Conservation (phyloP, 306 rosid genomes). For the Crotalaria pallida region DNA sequence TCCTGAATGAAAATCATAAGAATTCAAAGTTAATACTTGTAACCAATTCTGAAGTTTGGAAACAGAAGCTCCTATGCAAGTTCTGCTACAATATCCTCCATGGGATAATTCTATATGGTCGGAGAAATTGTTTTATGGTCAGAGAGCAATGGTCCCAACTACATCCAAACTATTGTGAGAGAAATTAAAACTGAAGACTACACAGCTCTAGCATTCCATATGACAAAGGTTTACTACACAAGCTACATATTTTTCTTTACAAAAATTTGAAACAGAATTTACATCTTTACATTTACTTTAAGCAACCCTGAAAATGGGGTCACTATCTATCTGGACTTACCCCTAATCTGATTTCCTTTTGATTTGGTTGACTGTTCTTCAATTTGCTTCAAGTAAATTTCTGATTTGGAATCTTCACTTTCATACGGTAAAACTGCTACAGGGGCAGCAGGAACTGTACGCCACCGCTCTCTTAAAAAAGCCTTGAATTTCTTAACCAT, state of each 20-base stretch:
- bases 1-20: too few species aligned
- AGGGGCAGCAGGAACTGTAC: slow-evolving; percentile 81
- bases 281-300: slow-evolving; percentile 11
- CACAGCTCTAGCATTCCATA: neutral
- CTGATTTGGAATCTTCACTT: slow-evolving; percentile 37
- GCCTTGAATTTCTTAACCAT: slow-evolving; percentile 62
- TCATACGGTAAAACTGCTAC: slow-evolving; percentile 80
- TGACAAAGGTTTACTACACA: neutral
- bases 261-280: slow-evolving; percentile 8
- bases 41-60: too few species aligned
- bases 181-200: too few species aligned
- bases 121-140: too few species aligned
- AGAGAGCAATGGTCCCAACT: too few species aligned
- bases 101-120: too few species aligned
- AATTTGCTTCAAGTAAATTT: slow-evolving; percentile 35
- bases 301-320: slow-evolving; percentile 6
- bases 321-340: slow-evolving; percentile 31
- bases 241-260: neutral
- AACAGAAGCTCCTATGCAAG: too few species aligned
- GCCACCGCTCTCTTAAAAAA: slow-evolving; percentile 79
- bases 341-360: slow-evolving; percentile 33
- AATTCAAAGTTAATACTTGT: too few species aligned
- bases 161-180: too few species aligned
- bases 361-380: slow-evolving; percentile 39
- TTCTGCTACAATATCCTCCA: too few species aligned